These are phyloP conservation scores for Pythium periplocum DNA, from an alignment of 352 stramenopile genomes.

Conservation along the genomic window DNA sequence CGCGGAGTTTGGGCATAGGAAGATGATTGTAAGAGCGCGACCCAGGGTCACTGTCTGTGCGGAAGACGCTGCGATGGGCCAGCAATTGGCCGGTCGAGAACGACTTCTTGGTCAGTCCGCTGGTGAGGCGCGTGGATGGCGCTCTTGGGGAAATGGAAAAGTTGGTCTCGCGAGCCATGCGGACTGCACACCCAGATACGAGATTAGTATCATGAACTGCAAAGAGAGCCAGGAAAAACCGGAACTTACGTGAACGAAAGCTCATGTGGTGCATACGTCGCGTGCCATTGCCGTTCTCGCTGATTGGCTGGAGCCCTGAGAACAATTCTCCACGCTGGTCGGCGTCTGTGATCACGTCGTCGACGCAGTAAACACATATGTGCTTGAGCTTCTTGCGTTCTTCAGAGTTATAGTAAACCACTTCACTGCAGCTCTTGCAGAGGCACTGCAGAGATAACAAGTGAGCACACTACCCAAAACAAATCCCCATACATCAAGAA, in stretches of 20 bases:
- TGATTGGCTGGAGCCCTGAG: constrained; percentile 13
- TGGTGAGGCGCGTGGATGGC: no score
- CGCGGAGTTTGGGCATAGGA: no score
- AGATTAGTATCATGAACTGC: background rate
- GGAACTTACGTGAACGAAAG: constrained; percentile 18
- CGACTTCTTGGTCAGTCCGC: no score
- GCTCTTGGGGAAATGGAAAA: constrained; percentile 13
- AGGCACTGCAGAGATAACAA: constrained; percentile 14
- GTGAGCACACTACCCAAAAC: constrained; percentile 1
- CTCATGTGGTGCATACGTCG: constrained; percentile 21
- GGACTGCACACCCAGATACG: constrained; percentile 4
- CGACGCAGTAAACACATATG: constrained; percentile 63
- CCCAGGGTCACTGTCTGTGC: no score
- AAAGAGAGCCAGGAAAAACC: background rate
- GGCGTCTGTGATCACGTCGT: constrained; percentile 16
- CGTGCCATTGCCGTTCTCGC: constrained; percentile 11
- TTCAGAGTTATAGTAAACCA: constrained; percentile 57
- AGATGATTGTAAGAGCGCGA: no score
- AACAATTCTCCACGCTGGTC: constrained; percentile 13
- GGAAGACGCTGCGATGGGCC: no score
- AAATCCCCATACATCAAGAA: background rate
- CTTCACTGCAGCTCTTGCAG: constrained; percentile 57
- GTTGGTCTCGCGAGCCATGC: constrained; percentile 19
- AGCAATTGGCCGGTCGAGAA: no score
- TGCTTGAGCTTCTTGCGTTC: constrained; percentile 62